Conservation (phyloP, 306 rosid genomes). For the Rosa rugosa region DNA sequence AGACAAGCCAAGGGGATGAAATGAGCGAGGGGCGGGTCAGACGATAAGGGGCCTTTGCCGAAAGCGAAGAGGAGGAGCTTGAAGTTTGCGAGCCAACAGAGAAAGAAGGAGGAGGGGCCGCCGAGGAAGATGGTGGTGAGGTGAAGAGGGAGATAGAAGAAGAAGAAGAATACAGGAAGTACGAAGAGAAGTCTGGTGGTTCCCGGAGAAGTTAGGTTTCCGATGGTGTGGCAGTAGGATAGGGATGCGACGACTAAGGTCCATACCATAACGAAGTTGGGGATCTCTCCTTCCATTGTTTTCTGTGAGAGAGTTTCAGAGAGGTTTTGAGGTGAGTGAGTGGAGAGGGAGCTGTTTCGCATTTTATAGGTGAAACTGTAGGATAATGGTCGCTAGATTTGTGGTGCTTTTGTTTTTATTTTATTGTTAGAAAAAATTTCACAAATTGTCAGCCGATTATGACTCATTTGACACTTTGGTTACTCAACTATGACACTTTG, state of each 20-base stretch:
- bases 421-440: no score
- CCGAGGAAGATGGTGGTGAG: constrained; percentile 31
- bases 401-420: background rate
- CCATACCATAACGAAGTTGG: constrained; percentile 32
- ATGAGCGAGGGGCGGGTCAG: constrained; percentile 29
- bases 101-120: constrained; percentile 33
- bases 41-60: constrained; percentile 37
- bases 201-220: constrained; percentile 28
- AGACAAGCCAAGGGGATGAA: constrained; percentile 59
- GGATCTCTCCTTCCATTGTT: constrained; percentile 41
- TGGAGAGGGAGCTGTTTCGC: background rate
- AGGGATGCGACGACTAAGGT: constrained; percentile 29
- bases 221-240: constrained; percentile 27
- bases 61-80: constrained; percentile 49
- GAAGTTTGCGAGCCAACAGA: constrained; percentile 48
- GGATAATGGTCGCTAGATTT: background rate
- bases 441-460: no score
- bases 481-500: no score
- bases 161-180: constrained; percentile 27
- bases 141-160: constrained; percentile 35
- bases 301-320: background rate
- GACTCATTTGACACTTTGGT: no score
- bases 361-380: background rate
- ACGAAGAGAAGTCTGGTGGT: constrained; percentile 19
- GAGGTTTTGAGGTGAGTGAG: background rate